These are phyloP conservation scores for Perilla frutescens DNA, from an alignment of 257 asterid species.

Conservation along the genomic window DNA sequence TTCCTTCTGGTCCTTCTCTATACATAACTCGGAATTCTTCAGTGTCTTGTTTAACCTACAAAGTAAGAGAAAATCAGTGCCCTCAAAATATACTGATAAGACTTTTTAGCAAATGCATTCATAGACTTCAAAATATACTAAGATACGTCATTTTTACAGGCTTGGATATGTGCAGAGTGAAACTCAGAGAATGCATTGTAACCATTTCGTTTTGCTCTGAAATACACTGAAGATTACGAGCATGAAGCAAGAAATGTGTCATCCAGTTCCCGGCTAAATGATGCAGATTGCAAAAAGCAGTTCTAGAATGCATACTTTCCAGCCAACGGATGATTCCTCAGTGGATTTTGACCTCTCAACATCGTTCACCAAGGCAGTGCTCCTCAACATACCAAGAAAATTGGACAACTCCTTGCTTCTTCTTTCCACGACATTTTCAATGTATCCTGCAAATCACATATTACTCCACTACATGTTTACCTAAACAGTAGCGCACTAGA, in stretches of 20 bases:
- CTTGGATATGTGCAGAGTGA: too few species aligned
- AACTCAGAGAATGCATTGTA: too few species aligned
- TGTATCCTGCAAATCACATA: conserved; percentile 48
- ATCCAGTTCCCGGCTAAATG: neutral
- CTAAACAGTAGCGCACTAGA: neutral
- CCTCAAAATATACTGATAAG: neutral
- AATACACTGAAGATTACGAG: too few species aligned
- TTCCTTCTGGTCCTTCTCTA: conserved; percentile 84
- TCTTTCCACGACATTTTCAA: conserved; percentile 55
- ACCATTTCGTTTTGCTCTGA: too few species aligned
- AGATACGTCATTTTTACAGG: too few species aligned
- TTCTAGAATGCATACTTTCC: conserved; percentile 66
- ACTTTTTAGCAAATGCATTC: too few species aligned
- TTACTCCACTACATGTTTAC: neutral
- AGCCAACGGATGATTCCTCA: conserved; percentile 47
- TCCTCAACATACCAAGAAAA: conserved; percentile 77
- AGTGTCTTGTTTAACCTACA: conserved; percentile 79
- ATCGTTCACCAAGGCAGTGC: conserved; percentile 53
- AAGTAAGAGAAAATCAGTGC: neutral
- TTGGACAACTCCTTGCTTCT: conserved; percentile 70
- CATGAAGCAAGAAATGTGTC: too few species aligned
- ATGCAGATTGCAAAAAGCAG: neutral
- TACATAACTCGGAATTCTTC: conserved; percentile 91
- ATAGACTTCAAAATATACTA: neutral
- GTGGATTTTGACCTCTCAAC: conserved; percentile 47